Evolutionary conservation across 2,329 filamentous ascomycete species (phyloP).

Genomic region (Trichoderma asperellum): DNA sequence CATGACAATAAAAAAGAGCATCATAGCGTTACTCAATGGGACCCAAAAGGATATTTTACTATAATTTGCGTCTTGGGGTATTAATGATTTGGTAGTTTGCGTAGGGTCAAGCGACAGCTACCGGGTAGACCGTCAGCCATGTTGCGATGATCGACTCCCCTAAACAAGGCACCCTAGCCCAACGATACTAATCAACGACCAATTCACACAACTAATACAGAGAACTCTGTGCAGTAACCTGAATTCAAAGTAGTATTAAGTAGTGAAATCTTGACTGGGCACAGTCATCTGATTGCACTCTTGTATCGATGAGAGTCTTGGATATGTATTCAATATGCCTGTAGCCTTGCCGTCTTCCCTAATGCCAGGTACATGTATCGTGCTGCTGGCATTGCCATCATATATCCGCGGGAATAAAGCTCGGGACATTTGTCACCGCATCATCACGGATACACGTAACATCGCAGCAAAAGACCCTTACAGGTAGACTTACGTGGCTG

Average conservation of each 20-base stretch:
- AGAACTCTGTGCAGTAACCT: too few species aligned
- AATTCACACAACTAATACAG: neutral
- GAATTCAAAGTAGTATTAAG: too few species aligned
- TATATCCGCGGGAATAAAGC: neutral
- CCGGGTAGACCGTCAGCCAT: neutral
- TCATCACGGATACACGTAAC: neutral
- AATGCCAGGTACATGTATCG: neutral
- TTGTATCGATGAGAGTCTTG: neutral
- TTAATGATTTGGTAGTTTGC: neutral
- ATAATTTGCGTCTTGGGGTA: neutral
- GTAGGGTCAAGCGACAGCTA: neutral
- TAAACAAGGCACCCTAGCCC: neutral
- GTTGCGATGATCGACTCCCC: neutral
- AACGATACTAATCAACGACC: neutral
- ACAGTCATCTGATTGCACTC: neutral
- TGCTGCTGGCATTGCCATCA: neutral
- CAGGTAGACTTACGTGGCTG: constrained; percentile 2
- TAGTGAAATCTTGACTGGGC: neutral
- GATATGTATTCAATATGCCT: too few species aligned
- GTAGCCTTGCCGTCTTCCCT: neutral
- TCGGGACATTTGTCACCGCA: neutral
- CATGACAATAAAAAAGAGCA: neutral
- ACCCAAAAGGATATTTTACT: neutral
- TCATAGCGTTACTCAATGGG: too few species aligned
- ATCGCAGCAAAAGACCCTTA: neutral